Conservation (phyloP, 176 grass and related monocot species). For the Musa beccarii region DNA sequence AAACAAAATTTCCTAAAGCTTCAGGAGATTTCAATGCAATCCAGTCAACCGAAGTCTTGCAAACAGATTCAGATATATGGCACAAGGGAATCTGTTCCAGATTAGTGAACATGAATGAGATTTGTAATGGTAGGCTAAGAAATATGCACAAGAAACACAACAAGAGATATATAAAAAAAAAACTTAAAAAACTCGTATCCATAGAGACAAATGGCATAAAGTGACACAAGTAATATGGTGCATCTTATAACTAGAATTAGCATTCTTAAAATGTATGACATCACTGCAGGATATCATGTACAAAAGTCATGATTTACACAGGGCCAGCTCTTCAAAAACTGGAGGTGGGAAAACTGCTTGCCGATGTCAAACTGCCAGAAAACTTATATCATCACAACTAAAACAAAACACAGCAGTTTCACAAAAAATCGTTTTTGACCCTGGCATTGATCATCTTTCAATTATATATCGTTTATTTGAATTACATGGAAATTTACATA, state of each 20-base stretch:
- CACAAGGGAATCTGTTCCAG: constrained; percentile 51
- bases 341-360: no score
- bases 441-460: no score
- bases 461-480: no score
- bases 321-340: no score
- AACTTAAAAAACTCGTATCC: not conserved
- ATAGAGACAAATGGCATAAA: not conserved
- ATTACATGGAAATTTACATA: no score
- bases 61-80: constrained; percentile 70
- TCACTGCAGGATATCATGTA: no score
- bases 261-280: not conserved
- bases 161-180: not conserved
- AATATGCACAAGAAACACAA: not conserved
- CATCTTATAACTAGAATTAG: not conserved
- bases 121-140: not conserved
- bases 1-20: constrained; percentile 62
- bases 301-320: no score
- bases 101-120: constrained; percentile 18
- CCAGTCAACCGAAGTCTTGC: constrained; percentile 68
- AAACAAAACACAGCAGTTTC: no score
- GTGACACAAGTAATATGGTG: not conserved
- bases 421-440: no score
- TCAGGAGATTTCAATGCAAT: constrained; percentile 63
- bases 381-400: no score
- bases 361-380: no score